Evolutionary conservation across 305 asterid genomes (phyloP).

Genomic region (Euphrasia arctica): DNA sequence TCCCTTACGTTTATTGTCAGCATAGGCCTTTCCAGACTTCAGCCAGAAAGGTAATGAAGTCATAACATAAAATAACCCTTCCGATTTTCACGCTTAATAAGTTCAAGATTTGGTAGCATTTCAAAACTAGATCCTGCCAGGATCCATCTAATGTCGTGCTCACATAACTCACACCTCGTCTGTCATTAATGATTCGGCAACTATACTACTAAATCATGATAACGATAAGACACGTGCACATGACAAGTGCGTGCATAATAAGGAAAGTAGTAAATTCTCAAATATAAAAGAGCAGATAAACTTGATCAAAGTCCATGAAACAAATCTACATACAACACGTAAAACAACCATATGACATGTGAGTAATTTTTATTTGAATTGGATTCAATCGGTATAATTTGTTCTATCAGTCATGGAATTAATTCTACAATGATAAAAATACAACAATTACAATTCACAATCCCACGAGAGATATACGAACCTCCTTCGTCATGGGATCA

Average conservation of each 20-base stretch:
- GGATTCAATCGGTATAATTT: constrained; percentile 35
- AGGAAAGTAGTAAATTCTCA: background rate
- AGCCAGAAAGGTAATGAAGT: background rate
- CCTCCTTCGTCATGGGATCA: constrained; percentile 41
- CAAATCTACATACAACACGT: constrained; percentile 15
- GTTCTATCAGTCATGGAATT: constrained; percentile 45
- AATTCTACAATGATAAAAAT: constrained; percentile 55
- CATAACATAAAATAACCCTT: background rate
- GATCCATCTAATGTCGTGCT: background rate
- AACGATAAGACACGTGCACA: background rate
- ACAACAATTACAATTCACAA: constrained; percentile 47
- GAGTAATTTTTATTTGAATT: constrained; percentile 37
- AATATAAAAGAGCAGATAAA: too few relatives aligned
- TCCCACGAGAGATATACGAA: constrained; percentile 27
- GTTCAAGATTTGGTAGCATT: constrained; percentile 3
- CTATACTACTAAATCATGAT: background rate
- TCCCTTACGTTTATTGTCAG: background rate
- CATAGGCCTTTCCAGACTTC: background rate
- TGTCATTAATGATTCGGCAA: background rate
- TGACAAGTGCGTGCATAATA: background rate
- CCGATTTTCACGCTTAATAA: background rate
- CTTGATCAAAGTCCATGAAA: background rate
- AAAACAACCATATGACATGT: constrained; percentile 13
- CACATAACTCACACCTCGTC: background rate
- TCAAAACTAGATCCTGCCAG: background rate